Percentiles rank a stretch among this genome's conserved stretches.
phyloP scores from a whole-genome alignment of 768 basidiomycete genomes.

The Lactarius psammicola region DNA sequence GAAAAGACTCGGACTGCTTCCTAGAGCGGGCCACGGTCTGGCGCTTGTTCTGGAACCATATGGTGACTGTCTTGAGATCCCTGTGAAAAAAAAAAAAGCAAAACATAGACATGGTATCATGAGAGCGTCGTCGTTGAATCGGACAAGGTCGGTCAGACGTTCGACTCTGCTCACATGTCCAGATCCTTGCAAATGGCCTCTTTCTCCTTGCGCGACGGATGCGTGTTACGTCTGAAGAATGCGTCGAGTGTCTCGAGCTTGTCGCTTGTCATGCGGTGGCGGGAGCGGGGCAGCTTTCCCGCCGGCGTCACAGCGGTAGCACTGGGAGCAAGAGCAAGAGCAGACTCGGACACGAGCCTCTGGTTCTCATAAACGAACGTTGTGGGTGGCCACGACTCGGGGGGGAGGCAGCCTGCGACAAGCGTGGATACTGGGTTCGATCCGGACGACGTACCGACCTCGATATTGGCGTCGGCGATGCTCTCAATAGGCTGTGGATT shows the following conservation, averaged over 20 bases:
- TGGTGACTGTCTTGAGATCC: conserved; percentile 51
- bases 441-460: background rate
- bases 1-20: conserved; percentile 30
- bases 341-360: background rate
- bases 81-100: conserved; percentile 31
- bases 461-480: background rate
- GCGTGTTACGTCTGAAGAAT: conserved; percentile 39
- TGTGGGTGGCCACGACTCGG: background rate
- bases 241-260: conserved; percentile 40
- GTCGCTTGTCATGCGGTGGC: conserved; percentile 41
- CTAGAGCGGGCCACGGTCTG: conserved; percentile 45
- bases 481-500: background rate
- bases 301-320: background rate
- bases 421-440: background rate
- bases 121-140: background rate
- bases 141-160: background rate
- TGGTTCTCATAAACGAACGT: conserved; percentile 18
- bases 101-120: background rate
- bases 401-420: conserved; percentile 6
- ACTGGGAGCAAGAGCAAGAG: background rate
- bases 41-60: conserved; percentile 84
- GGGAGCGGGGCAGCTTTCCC: conserved; percentile 33
- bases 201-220: conserved; percentile 46
- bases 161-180: conserved; percentile 37
- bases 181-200: conserved; percentile 40